phyloP scores from a whole-genome alignment of 495 filamentous ascomycete species.

The Penicillium roqueforti region DNA sequence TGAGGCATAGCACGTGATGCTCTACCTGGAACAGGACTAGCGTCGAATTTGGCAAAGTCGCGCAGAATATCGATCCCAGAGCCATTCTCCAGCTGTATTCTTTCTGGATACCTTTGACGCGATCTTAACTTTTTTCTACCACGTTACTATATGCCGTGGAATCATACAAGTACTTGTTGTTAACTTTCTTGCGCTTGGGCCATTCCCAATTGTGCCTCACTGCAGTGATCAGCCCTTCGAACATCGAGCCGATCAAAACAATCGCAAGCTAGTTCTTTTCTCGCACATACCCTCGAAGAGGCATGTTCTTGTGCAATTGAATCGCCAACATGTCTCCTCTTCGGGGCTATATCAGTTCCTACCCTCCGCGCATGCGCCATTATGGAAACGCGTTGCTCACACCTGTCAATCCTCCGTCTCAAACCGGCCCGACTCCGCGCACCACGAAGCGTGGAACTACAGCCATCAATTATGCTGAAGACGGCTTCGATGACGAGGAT shows the following conservation, averaged over 20 bases:
- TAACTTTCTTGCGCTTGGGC: background rate
- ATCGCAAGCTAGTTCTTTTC: slow-evolving; percentile 16
- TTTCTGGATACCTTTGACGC: background rate
- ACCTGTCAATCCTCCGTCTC: slow-evolving; percentile 70
- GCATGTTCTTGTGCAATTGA: slow-evolving; percentile 39
- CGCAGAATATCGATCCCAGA: slow-evolving; percentile 27
- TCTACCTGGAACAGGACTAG: slow-evolving; percentile 24
- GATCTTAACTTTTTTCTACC: background rate
- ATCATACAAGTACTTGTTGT: background rate
- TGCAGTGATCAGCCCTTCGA: slow-evolving; percentile 15
- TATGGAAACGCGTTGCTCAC: slow-evolving; percentile 92
- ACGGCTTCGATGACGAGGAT: slow-evolving; percentile 90
- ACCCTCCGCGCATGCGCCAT: slow-evolving; percentile 83
- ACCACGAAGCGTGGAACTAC: slow-evolving; percentile 96
- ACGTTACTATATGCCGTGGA: background rate
- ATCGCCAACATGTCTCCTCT: slow-evolving; percentile 57
- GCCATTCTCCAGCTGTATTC: slow-evolving; percentile 24
- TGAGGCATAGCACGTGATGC: slow-evolving; percentile 25
- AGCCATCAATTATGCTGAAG: slow-evolving; percentile 95
- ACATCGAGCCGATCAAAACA: slow-evolving; percentile 9
- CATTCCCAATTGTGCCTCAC: background rate
- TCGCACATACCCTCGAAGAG: slow-evolving; percentile 26
- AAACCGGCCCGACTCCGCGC: slow-evolving; percentile 64
- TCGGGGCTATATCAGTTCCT: slow-evolving; percentile 85
- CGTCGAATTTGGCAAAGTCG: slow-evolving; percentile 34